Base-by-base conservation (phyloP, 2,329 filamentous ascomycete species). In the Fonsecaea monophora region DNA sequence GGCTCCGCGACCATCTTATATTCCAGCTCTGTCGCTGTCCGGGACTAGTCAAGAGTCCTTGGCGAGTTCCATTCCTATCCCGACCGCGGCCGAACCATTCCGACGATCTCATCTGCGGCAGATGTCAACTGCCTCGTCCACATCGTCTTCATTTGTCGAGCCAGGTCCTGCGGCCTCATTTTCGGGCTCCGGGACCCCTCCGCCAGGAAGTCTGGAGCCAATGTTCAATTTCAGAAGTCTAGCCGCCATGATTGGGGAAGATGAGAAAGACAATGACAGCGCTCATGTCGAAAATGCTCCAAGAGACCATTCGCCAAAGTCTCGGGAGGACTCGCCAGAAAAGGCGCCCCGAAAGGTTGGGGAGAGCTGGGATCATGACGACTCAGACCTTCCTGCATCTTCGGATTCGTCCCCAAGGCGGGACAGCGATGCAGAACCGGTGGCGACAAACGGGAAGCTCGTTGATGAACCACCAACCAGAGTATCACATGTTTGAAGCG, bases 181-280 rank as follows among this genome's bases (percentile, higher is more conserved):
- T 54, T 59, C 65, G 12, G 68, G 68, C 37, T 1, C 66, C 53
- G 61, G 64, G 89, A 77, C 15, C 79, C 81, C 63, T 81, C 82
- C 18, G 82, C 80, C 18, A 72, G 69, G 67, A 54, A 70, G 66
- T 81, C 83, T 84, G 0, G 94, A 97, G 75, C 87, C 92, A 2
- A 88, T 97, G 86, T 95, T 96, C 79, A 97, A 97, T 77, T 97
- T 97, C 76, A 85, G 89, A 64, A 97, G 92, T 72, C 81, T 98
- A 25, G 91, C 92, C 1, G 91, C 92, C 68, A 92, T 96, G 77
- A 91, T 97, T 35, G 91, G 89, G 0, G 87, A 85, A 45, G 85
- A 88, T 58, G 86, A 88, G 50, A 83, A 84, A 64, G 75, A 75
- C 8, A 77, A 77, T 6, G 75, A 73, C 61, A 73, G 74, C 42